A percentile compares a stretch with the other conserved stretches of the same genome.
These are phyloP conservation scores for Boletus subluridellus DNA, from an alignment of 1,284 basidiomycete species.

Conservation along the genomic window DNA sequence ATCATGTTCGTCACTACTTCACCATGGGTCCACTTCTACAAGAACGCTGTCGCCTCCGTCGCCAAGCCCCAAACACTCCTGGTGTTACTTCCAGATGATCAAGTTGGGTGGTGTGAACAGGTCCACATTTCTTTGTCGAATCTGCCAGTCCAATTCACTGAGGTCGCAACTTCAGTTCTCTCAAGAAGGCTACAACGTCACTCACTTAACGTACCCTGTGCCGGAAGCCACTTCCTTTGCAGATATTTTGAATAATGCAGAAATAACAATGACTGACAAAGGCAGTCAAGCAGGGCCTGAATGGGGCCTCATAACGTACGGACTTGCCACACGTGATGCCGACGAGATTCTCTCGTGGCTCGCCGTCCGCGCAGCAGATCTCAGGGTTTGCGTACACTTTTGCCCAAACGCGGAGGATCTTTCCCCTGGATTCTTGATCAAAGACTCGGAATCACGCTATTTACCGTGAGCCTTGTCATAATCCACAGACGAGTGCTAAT, in stretches of 20 bases:
- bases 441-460: conserved; percentile 23
- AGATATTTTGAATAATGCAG: conserved; percentile 20
- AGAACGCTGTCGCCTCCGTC: conserved; percentile 32
- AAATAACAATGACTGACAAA: conserved; percentile 9
- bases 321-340: conserved; percentile 29
- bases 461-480: conserved; percentile 30
- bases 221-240: conserved; percentile 17
- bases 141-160: neutral
- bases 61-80: conserved; percentile 30
- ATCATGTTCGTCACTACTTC: conserved; percentile 2
- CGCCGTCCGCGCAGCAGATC: conserved; percentile 14
- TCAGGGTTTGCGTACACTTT: conserved; percentile 41
- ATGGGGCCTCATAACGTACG: conserved; percentile 43
- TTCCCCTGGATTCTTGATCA: conserved; percentile 31
- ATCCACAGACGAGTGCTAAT: neutral
- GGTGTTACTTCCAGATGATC: conserved; percentile 28
- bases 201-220: conserved; percentile 35
- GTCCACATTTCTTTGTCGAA: conserved; percentile 17
- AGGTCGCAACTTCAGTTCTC: conserved; percentile 33
- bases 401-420: conserved; percentile 32
- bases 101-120: conserved; percentile 41
- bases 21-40: conserved; percentile 14
- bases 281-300: conserved; percentile 6
- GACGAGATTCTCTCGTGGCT: conserved; percentile 20
- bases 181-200: conserved; percentile 44